These are phyloP conservation scores for Tremella fuciformis DNA, from an alignment of 768 basidiomycete genomes.

Conservation along the genomic window DNA sequence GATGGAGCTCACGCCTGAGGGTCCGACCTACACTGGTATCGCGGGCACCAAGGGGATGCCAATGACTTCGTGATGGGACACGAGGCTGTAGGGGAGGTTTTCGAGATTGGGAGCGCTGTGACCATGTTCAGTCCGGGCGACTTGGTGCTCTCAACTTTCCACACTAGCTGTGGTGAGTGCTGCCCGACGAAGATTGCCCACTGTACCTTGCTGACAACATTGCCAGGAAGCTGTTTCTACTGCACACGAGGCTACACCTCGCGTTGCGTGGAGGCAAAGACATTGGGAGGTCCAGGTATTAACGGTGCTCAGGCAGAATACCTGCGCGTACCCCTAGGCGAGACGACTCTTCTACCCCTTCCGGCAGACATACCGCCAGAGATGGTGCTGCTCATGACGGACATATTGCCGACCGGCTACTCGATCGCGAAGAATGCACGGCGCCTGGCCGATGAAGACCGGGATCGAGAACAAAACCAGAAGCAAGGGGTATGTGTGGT, in stretches of 20 bases:
- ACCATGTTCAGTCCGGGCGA: conserved; percentile 50
- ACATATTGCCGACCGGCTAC: conserved; percentile 51
- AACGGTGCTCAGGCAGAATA: conserved; percentile 50
- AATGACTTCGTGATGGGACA: conserved; percentile 38
- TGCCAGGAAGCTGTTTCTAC: conserved; percentile 43
- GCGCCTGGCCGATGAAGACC: conserved; percentile 34
- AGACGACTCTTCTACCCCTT: conserved; percentile 34
- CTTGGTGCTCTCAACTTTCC: conserved; percentile 47
- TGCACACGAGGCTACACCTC: conserved; percentile 39
- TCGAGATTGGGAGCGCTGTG: conserved; percentile 39
- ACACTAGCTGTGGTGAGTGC: conserved; percentile 37
- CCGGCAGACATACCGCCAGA: conserved; percentile 37
- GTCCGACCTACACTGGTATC: too few relatives aligned
- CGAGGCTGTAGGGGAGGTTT: conserved; percentile 37
- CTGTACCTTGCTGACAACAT: too few relatives aligned
- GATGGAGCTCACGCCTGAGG: too few relatives aligned
- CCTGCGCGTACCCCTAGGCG: conserved; percentile 39
- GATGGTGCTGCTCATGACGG: conserved; percentile 40
- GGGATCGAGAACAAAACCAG: conserved; percentile 3
- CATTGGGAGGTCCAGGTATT: conserved; percentile 37
- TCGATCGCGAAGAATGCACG: conserved; percentile 44
- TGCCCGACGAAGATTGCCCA: background rate
- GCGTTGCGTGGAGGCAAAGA: conserved; percentile 30
- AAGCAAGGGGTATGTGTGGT: conserved; percentile 42
- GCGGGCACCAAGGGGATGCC: background rate